Conservation (phyloP, 192 early-diverging fungal genomes). For the Backusella tuberculispora region DNA sequence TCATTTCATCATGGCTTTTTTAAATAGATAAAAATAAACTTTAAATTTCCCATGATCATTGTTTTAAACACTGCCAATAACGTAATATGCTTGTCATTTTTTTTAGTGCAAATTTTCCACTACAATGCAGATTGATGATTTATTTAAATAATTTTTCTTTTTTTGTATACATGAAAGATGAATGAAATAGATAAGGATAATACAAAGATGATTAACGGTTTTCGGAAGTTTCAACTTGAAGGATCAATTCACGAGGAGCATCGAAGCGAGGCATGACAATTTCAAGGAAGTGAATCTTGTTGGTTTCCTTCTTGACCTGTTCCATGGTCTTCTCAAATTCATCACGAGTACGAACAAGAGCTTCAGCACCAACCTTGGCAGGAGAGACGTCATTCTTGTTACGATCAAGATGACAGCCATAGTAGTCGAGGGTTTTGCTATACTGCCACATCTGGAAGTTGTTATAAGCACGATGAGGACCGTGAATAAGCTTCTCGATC, state of each 20-base stretch:
- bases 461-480: constrained; percentile 47
- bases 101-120: neutral
- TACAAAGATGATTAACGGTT: constrained; percentile 26
- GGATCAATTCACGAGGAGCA: constrained; percentile 47
- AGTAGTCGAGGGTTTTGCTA: constrained; percentile 49
- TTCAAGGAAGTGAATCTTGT: constrained; percentile 53
- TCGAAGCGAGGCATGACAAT: constrained; percentile 52
- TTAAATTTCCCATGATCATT: neutral
- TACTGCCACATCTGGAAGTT: constrained; percentile 57
- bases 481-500: constrained; percentile 55
- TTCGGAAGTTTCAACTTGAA: constrained; percentile 32
- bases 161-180: constrained; percentile 1
- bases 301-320: constrained; percentile 26
- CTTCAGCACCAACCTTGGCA: constrained; percentile 40
- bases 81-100: neutral
- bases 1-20: neutral
- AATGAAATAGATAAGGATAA: neutral
- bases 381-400: constrained; percentile 26
- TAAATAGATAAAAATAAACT: neutral
- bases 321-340: constrained; percentile 48
- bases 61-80: neutral
- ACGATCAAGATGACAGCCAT: constrained; percentile 35
- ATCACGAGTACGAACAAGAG: constrained; percentile 28
- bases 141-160: neutral
- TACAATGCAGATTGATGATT: constrained; percentile 8